Evolutionary conservation across 2,329 filamentous ascomycete species (phyloP).

Genomic region (Fusarium hainanense): DNA sequence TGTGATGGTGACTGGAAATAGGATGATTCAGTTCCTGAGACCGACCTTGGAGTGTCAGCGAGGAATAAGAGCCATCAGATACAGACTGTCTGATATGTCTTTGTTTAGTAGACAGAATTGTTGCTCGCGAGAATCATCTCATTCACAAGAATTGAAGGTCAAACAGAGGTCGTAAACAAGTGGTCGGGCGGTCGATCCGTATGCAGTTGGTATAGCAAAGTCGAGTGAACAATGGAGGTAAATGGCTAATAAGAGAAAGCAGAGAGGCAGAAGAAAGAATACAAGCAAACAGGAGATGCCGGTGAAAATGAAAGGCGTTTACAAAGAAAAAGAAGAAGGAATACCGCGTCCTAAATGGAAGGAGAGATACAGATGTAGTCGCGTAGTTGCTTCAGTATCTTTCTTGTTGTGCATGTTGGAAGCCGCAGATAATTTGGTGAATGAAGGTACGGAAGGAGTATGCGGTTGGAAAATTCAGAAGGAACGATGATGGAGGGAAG

Average conservation of each 20-base stretch:
- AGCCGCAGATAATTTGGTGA: constrained; percentile 23
- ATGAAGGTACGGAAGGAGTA: neutral
- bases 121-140: constrained; percentile 9
- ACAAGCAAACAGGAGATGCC: constrained; percentile 8
- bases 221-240: constrained; percentile 6
- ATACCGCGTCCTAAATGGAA: constrained; percentile 16
- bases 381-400: constrained; percentile 28
- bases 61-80: constrained; percentile 7
- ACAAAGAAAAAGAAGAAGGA: constrained; percentile 5
- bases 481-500: neutral
- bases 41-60: constrained; percentile 3
- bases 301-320: neutral
- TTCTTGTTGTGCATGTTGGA: constrained; percentile 34
- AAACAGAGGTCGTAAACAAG: constrained; percentile 30
- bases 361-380: constrained; percentile 18
- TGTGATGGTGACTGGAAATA: neutral
- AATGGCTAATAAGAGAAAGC: neutral
- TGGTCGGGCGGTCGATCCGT: neutral
- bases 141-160: constrained; percentile 7
- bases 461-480: neutral
- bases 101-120: constrained; percentile 4
- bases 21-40: constrained; percentile 3
- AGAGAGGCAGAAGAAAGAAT: neutral
- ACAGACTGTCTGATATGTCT: neutral
- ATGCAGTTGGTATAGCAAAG: constrained; percentile 19